Evolutionary conservation across 2,329 filamentous ascomycete genomes (phyloP), one percentile per base, ranked within the genome.

Genomic region (Pseudogymnoascus sp.): DNA sequence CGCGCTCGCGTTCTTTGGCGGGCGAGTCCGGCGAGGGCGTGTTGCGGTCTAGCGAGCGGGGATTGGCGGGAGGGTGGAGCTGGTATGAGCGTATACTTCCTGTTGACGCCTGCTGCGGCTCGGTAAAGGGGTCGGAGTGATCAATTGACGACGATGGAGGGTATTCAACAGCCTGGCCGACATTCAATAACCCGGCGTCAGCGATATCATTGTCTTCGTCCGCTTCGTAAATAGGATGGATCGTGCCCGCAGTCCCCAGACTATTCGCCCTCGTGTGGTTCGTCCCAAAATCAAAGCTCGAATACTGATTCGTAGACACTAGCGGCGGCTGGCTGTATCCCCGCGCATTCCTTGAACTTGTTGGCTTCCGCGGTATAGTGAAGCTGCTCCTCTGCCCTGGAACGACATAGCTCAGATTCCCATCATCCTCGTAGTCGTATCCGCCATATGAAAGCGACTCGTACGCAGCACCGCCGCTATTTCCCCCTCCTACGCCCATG

Each of bases 141-240:
- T 50, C 65, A 63, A 22, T 68, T 64, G 50, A 65, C 62, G 63
- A 50, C 63, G 61, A 6, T 61, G 62, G n/a, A 40, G 56, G 56
- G 7, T 37, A 40, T 12, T 60, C 56, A 6, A 37, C 19, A 24
- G 37, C 40, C 14, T 43, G 37, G 22, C 31, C 37, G 31, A 40
- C 56, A 38, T 60, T 40, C 7, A 60, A 6, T 6, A 70, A 67
- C 16, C 60, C 65, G 53, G 60, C 63, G 5, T 64, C 61, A 6
- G 56, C 64, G 3, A 31, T 50, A 8, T 60, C 61, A 38, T 66
- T 63, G 26, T 69, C 70, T 26, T 66, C 59, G 60, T 85, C 82
- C 66, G 87, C 85, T 64, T 87, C 85, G 11, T 86, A 84, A 53
- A 88, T 88, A 0, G 84, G 83, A 69, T 86, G 84, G 26, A 88